Percentiles rank a stretch among this genome's conserved stretches.
phyloP scores from a whole-genome alignment of 2,329 filamentous ascomycete species.

The Coccinonectria pachysandricola region DNA sequence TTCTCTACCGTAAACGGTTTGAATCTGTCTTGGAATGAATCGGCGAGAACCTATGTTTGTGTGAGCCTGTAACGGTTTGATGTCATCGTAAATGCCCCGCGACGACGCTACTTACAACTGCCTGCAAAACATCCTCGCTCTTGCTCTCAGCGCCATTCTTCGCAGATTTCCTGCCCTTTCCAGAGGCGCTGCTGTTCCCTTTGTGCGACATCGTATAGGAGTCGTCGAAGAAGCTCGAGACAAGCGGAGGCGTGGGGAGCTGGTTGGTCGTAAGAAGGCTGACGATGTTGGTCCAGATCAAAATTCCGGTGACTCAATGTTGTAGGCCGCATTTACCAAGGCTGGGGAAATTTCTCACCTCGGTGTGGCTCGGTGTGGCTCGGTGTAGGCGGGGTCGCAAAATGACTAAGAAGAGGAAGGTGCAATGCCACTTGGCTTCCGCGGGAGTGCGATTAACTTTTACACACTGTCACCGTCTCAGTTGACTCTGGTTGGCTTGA shows the following conservation, averaged over 20 bases:
- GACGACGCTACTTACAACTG: conserved; percentile 34
- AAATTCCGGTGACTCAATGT: conserved; percentile 23
- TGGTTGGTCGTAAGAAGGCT: conserved; percentile 10
- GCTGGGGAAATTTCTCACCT: conserved; percentile 17
- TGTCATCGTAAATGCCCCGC: conserved; percentile 15
- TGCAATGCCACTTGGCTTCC: too few relatives aligned
- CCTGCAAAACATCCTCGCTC: conserved; percentile 48
- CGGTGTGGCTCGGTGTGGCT: conserved; percentile 13
- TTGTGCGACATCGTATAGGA: conserved; percentile 34
- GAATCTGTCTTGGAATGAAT: conserved; percentile 91
- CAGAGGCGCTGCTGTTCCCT: conserved; percentile 28
- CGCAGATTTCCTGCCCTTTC: conserved; percentile 43
- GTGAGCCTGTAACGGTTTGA: conserved; percentile 13
- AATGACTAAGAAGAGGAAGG: too few relatives aligned
- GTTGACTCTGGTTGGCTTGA: too few relatives aligned
- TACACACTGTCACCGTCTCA: too few relatives aligned
- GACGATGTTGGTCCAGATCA: conserved; percentile 11
- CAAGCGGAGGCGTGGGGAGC: too few relatives aligned
- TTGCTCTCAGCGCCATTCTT: conserved; percentile 43
- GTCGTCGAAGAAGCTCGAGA: too few relatives aligned
- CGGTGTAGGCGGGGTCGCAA: conserved; percentile 2
- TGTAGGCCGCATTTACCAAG: conserved; percentile 2
- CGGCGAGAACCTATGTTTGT: conserved; percentile 62
- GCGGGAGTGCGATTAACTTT: too few relatives aligned
- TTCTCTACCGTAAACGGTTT: conserved; percentile 79